Conservation (phyloP, 768 basidiomycete species). For the Boletus eberwhitei region DNA sequence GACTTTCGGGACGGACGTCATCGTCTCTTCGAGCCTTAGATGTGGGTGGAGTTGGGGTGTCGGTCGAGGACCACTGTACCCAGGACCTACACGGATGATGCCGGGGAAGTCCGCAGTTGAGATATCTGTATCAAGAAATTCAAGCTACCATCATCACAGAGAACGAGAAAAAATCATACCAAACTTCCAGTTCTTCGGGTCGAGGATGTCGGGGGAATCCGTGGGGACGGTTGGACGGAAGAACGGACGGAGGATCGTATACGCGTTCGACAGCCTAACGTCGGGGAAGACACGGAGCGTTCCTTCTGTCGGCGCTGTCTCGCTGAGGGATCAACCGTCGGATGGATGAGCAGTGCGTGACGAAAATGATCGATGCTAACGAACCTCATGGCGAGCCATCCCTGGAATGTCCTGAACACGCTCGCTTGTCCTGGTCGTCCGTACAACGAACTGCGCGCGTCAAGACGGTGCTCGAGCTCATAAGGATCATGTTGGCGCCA, state of each 20-base stretch:
- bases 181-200: constrained; percentile 54
- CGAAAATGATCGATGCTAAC: constrained; percentile 1
- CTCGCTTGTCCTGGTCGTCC: constrained; percentile 51
- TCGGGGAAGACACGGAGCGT: constrained; percentile 68
- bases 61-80: constrained; percentile 42
- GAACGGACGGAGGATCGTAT: constrained; percentile 74
- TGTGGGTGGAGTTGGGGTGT: constrained; percentile 64
- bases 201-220: constrained; percentile 41
- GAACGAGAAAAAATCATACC: constrained; percentile 29
- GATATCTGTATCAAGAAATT: constrained; percentile 35
- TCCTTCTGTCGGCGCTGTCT: constrained; percentile 67
- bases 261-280: constrained; percentile 63
- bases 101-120: constrained; percentile 52
- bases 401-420: constrained; percentile 66
- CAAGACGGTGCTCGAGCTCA: constrained; percentile 54
- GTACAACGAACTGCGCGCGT: constrained; percentile 64
- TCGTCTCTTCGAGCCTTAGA: constrained; percentile 56
- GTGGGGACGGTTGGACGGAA: constrained; percentile 50
- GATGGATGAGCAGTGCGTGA: not conserved
- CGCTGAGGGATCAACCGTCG: constrained; percentile 31
- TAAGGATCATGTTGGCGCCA: constrained; percentile 70
- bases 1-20: constrained; percentile 70
- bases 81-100: constrained; percentile 29
- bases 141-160: constrained; percentile 18
- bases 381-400: constrained; percentile 70